Base-by-base conservation (phyloP, 257 asterid genomes). In the Jasminum sambac region DNA sequence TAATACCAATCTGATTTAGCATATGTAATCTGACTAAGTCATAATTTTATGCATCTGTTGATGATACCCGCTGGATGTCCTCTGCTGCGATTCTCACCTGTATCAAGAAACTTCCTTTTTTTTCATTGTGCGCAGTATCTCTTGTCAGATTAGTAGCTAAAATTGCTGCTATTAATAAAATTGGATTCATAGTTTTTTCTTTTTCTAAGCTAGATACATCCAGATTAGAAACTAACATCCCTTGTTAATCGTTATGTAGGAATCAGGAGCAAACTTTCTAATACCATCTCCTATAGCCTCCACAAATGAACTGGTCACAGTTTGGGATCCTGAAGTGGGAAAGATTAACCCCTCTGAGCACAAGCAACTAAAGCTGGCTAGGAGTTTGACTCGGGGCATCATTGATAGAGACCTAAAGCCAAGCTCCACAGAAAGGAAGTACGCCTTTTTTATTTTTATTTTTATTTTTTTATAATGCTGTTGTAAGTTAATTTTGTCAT, bases 331-430 rank as follows among this genome's bases (percentile, higher is more conserved):
- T 24, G 98, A 94, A 82, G 87, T 94, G 43, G 98, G 98, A 72
- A 94, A 90, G 74, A 84, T 85, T 25, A 94, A 94, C 85, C 98
- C 97, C 70, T 89, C 97, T n/a, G 98, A 94, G 85, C 98, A 94
- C 91, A 94, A 94, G 85, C 98, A 94, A 74, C 85, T 90, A 65
- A 94, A 94, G 86, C 82, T 94, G 75, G 98, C 98, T 2, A 90
- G 98, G 84, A 94, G 97, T 83, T 88, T 94, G 69, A 94, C 84
- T 76, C 98, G 98, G 64, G 98, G 97, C 75, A 94, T 94, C 74
- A 91, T 94, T 69, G 98, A 94, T 73, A 86, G 94, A 79, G 98
- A 94, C 85, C 97, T 94, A 68, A 94, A 94, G 76, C 98, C 98
- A 57, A 94, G 98, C 85, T 44, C 69, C 55, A 81, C 92, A 9